Conservation (phyloP, 2,329 filamentous ascomycete genomes). For the Penicillium freii region DNA sequence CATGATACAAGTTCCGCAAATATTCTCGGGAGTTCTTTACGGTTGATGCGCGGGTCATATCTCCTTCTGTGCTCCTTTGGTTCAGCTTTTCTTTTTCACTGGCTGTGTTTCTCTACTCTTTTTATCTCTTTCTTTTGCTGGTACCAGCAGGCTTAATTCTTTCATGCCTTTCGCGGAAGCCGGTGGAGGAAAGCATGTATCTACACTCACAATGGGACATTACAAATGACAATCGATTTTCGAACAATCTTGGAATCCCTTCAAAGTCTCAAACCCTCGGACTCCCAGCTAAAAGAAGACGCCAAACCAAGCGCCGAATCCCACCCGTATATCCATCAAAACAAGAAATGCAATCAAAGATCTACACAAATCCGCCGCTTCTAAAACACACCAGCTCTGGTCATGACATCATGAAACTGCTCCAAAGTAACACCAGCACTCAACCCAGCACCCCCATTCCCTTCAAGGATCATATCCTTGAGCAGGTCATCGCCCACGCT, state of each 20-base stretch:
- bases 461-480: constrained; percentile 92
- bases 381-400: constrained; percentile 75
- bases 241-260: not conserved
- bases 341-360: not conserved
- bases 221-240: constrained; percentile 7
- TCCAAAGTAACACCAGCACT: constrained; percentile 69
- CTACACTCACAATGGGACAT: constrained; percentile 17
- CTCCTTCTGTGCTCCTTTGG: constrained; percentile 18
- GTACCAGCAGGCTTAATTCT: constrained; percentile 9
- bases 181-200: constrained; percentile 21
- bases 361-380: not conserved
- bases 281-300: not conserved
- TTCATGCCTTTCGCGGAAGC: constrained; percentile 6
- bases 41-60: constrained; percentile 29
- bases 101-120: constrained; percentile 12
- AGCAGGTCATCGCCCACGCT: constrained; percentile 74
- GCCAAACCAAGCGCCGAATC: not conserved
- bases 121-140: constrained; percentile 13
- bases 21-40: constrained; percentile 14
- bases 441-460: constrained; percentile 75
- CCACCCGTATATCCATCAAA: constrained; percentile 9
- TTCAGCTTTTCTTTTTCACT: constrained; percentile 9
- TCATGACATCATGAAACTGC: constrained; percentile 86
- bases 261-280: not conserved
- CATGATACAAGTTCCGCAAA: constrained; percentile 4